Conservation (phyloP, 805 yeast species). For the Candida verbasci region DNA sequence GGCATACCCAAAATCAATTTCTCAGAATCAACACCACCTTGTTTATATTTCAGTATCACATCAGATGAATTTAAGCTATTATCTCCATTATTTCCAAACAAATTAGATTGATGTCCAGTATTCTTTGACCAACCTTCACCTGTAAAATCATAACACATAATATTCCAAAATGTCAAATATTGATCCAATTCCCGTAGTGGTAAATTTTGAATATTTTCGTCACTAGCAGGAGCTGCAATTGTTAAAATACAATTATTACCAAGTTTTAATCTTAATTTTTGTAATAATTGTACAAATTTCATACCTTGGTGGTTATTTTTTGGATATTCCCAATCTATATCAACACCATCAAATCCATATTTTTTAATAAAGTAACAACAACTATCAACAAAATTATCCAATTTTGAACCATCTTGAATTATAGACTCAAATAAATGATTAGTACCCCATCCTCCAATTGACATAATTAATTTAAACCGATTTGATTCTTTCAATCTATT, state of each 20-base stretch:
- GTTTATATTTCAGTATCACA: conserved; percentile 43
- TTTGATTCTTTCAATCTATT: conserved; percentile 38
- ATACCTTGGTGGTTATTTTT: conserved; percentile 40
- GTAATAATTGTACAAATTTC: conserved; percentile 26
- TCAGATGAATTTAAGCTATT: conserved; percentile 44
- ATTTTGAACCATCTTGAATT: conserved; percentile 14
- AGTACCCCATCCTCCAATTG: conserved; percentile 81
- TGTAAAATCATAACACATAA: conserved; percentile 87
- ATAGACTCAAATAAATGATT: conserved; percentile 36
- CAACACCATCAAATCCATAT: conserved; percentile 83
- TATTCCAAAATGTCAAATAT: conserved; percentile 66
- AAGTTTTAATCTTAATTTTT: conserved; percentile 15
- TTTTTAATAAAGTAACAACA: conserved; percentile 43
- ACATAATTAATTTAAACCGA: conserved; percentile 55
- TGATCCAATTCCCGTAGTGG: conserved; percentile 52
- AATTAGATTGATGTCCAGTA: conserved; percentile 68
- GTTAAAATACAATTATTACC: conserved; percentile 43
- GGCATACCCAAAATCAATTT: conserved; percentile 86
- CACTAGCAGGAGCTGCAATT: conserved; percentile 72
- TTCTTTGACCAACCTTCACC: conserved; percentile 65
- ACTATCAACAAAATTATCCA: conserved; percentile 47
- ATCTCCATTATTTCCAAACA: conserved; percentile 41
- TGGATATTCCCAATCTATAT: conserved; percentile 95
- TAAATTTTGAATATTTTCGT: conserved; percentile 39
- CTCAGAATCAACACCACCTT: conserved; percentile 36